phyloP scores from a whole-genome alignment of 306 rosid genomes.

The Dryas alaskensis region DNA sequence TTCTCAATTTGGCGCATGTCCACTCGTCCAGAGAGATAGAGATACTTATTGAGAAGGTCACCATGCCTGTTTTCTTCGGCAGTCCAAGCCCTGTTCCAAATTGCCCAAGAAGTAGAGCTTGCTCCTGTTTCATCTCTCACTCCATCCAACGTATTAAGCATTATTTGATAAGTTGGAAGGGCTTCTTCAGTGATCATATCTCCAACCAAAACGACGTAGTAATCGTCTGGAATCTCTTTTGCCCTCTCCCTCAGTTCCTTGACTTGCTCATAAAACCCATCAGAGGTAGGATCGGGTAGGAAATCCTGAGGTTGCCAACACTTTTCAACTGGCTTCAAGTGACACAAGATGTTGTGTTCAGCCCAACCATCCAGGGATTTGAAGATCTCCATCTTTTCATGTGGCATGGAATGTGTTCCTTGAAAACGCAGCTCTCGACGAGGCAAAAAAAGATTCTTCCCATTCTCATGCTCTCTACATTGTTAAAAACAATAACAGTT shows the following conservation, averaged over 20 bases:
- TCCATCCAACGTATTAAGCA: not conserved
- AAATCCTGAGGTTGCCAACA: constrained; percentile 6
- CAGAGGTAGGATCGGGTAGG: not conserved
- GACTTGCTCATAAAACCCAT: not conserved
- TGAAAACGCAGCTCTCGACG: no score
- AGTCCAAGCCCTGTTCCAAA: constrained; percentile 1
- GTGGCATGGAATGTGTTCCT: not conserved
- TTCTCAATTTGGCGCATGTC: not conserved
- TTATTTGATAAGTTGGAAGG: not conserved
- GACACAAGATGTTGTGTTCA: not conserved
- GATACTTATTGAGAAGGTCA: not conserved
- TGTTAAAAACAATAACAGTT: no score
- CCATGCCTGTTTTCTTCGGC: constrained; percentile 5
- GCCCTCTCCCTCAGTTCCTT: not conserved
- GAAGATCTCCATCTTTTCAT: not conserved
- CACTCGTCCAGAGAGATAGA: not conserved
- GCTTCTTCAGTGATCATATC: not conserved
- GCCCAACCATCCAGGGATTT: not conserved
- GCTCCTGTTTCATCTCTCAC: not conserved
- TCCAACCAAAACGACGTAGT: not conserved
- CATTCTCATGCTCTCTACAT: no score
- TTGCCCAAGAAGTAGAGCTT: not conserved
- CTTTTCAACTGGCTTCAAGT: not conserved
- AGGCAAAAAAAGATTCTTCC: no score
- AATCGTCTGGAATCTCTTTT: not conserved